Evolutionary conservation across 768 basidiomycete species (phyloP), one percentile per base, ranked within the genome.

Genomic region (Glaciozyma antarctica): DNA sequence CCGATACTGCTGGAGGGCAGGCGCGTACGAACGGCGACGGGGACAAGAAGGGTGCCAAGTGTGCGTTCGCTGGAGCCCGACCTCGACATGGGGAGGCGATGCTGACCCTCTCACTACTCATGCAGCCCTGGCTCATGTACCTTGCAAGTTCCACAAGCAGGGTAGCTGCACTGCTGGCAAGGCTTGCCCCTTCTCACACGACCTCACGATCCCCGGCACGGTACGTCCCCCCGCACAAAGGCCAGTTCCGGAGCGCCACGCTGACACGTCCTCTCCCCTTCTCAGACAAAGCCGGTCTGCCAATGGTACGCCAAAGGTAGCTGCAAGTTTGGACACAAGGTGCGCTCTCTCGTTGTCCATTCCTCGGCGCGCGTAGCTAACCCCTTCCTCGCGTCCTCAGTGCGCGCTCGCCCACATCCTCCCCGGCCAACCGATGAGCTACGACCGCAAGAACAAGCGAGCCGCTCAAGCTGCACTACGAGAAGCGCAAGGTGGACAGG

Each of bases 361-460:
- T 22, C 24, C 57, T 58, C 13, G 17, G 17, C 26, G n/a, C 38
- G 22, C 41, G 24, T 8, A 58, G 17, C 56, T 58, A 1, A 28
- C 41, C 17, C n/a, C 8, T 7, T 19, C 24, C 41, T 26, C 43
- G 41, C 38, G 41, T 12, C 26, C 56, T 26, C 58, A 59, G 63
- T 93, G 94, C 72, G 94, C 94, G 5, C 83, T 98, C 47, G 92
- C 92, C 1, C 94, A 98, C 75, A 81, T 99, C 61, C 81, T 92
- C 12, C 94, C 94, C 1, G 94, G 93, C 13, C 91, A 98, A 78
- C 86, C 82, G 74, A 87, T 93, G 85, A 83, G 86, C 10, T 93
- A 94, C 89, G 94, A 98, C 74, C 80, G 92, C 72, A 94, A 95
- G 82, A 97, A 98, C 80, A 97, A 97, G 72, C 76, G 76, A n/a